Evolutionary conservation across 495 filamentous ascomycete genomes (phyloP).

Genomic region (Hyaloscypha bicolor): DNA sequence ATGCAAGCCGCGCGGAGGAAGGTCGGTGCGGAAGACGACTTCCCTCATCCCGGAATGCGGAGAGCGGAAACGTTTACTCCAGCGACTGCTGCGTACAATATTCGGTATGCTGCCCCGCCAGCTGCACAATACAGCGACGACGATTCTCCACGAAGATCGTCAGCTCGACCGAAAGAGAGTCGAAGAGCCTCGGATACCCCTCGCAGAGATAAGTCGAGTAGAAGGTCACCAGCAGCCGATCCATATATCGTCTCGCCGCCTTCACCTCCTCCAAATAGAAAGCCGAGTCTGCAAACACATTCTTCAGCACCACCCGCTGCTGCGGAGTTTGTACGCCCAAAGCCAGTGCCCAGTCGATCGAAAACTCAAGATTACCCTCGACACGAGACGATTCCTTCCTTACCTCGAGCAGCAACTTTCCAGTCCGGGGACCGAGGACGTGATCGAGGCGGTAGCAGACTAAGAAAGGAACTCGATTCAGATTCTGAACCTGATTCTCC

Average conservation of each 20-base stretch:
- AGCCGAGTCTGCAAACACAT: constrained; percentile 30
- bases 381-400: constrained; percentile 16
- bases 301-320: constrained; percentile 30
- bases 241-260: constrained; percentile 32
- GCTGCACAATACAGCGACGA: constrained; percentile 28
- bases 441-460: constrained; percentile 25
- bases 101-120: constrained; percentile 24
- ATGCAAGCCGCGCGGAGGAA: constrained; percentile 30
- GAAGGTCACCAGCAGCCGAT: constrained; percentile 4
- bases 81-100: constrained; percentile 13
- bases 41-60: constrained; percentile 18
- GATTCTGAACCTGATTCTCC: constrained; percentile 28
- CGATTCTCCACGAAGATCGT: constrained; percentile 32
- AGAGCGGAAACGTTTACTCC: constrained; percentile 31
- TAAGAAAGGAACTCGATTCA: constrained; percentile 25
- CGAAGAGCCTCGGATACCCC: constrained; percentile 24
- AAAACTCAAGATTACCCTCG: constrained; percentile 31
- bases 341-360: constrained; percentile 27
- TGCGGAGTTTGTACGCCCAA: neutral
- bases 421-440: constrained; percentile 20
- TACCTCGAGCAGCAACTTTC: constrained; percentile 30
- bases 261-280: constrained; percentile 22
- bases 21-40: constrained; percentile 16
- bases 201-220: constrained; percentile 25
- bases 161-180: constrained; percentile 8